These are phyloP conservation scores for Lactarius evosmus DNA, from an alignment of 768 basidiomycete genomes.

Conservation along the genomic window DNA sequence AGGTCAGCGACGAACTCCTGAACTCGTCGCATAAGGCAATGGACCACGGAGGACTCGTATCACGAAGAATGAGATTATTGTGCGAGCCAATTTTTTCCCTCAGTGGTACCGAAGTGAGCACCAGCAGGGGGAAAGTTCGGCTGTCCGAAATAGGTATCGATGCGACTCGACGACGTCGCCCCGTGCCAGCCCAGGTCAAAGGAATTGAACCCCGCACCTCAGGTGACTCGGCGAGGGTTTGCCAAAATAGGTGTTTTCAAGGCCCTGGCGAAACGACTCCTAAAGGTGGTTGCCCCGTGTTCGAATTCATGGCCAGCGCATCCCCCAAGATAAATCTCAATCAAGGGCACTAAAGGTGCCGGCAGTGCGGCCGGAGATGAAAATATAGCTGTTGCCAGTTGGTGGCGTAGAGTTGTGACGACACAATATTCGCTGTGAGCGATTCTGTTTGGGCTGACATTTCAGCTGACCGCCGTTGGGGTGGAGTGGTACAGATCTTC, in stretches of 20 bases:
- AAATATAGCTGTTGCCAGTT: background rate
- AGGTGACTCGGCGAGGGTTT: background rate
- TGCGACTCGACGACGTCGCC: background rate
- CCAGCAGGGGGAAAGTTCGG: background rate
- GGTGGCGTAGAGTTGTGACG: background rate
- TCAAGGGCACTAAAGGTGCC: background rate
- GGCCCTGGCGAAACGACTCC: background rate
- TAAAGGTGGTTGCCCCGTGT: background rate
- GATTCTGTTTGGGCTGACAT: background rate
- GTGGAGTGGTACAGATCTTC: background rate
- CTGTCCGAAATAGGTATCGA: constrained; percentile 6
- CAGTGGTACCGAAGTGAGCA: background rate
- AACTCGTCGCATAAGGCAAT: background rate
- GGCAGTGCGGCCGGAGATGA: background rate
- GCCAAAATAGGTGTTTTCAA: background rate
- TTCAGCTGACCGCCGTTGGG: background rate
- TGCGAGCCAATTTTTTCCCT: background rate
- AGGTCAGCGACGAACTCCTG: background rate
- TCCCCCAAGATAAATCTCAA: background rate
- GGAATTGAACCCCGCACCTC: too few species aligned
- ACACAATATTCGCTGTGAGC: background rate
- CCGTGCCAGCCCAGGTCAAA: too few species aligned
- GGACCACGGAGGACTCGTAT: background rate
- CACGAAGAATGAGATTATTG: background rate
- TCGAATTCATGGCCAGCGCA: background rate